Evolutionary conservation across 441 rosid species (phyloP), one percentile per base, ranked within the genome.

Genomic region (Bocquillonia castaneifolia): DNA sequence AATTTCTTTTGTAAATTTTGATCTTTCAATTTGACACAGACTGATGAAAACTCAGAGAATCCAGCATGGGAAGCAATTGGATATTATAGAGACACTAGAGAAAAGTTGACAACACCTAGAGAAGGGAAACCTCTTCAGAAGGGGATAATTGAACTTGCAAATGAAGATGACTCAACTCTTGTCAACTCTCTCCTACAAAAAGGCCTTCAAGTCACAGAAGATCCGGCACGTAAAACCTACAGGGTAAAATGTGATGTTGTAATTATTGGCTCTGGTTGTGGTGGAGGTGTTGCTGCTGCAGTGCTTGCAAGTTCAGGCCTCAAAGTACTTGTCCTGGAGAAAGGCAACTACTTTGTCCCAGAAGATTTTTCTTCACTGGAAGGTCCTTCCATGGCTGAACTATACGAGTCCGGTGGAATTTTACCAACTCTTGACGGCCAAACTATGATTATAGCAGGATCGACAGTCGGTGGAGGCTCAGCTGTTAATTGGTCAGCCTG

Each of bases 271-370:
- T 88, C 96, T 2, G 91, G 96, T 45, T 86, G 96, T 10, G 96
- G 97, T 5, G 94, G 96, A 56, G 97, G 91, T 10, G 92, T 89
- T 59, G 94, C 97, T 23, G 97, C 96, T 6, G 82, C 89, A 9
- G 79, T 75, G 22, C 86, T 90, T 0, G 93, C 96, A 60, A 79
- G 68, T 23, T 77, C 86, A 0, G 96, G 92, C 47, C 70, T 73
- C 7, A 90, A 86, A 76, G 93, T 90, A 3, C 42, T 90, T 36
- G 84, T 90, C 59, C 78, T 90, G 8, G 96, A 90, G 80, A 90
- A 90, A 79, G 93, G 92, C 37, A 85, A 83, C 74, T 90, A 90
- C 70, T 90, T 81, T 57, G 70, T 68, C 2, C 63, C 90, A 2
- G 71, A 74, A 42, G 89, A 90, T 45, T 85, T 86, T 73, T 80